Conservation (phyloP, 2,329 filamentous ascomycete species). For the Colletotrichum phormii region DNA sequence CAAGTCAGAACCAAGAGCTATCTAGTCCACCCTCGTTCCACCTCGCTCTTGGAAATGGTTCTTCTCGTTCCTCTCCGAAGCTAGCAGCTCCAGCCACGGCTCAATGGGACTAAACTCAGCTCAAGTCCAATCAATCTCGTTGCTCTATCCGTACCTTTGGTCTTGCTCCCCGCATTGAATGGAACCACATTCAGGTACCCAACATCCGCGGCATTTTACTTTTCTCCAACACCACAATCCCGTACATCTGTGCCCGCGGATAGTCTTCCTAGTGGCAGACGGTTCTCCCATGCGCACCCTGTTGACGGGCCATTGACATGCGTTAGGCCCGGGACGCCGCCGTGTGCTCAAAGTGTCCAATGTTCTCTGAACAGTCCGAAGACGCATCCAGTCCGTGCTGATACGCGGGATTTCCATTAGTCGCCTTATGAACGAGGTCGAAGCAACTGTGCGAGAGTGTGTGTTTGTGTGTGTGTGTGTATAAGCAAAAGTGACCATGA, state of each 20-base stretch:
- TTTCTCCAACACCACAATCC: background rate
- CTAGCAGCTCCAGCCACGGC: background rate
- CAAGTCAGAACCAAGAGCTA: background rate
- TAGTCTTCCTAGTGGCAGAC: slow-evolving; percentile 3
- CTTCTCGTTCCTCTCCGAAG: background rate
- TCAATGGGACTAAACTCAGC: no score
- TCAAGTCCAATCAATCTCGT: background rate
- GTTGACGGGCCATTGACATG: slow-evolving; percentile 29
- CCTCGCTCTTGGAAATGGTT: background rate
- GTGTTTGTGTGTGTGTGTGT: background rate
- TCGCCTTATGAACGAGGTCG: slow-evolving; percentile 2
- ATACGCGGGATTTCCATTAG: background rate
- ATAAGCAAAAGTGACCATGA: background rate
- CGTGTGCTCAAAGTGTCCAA: background rate
- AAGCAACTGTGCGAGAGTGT: slow-evolving; percentile 1
- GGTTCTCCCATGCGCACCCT: slow-evolving; percentile 10
- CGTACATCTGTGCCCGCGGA: slow-evolving; percentile 5
- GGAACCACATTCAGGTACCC: background rate
- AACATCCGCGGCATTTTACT: background rate
- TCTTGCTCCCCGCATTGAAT: background rate
- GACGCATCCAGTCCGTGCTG: slow-evolving; percentile 14
- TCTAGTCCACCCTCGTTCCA: background rate
- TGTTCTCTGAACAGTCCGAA: background rate
- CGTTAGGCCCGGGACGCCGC: slow-evolving; percentile 5
- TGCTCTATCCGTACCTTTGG: background rate